These are phyloP conservation scores for Naganishia onofrii DNA, from an alignment of 768 basidiomycete species.

Conservation along the genomic window DNA sequence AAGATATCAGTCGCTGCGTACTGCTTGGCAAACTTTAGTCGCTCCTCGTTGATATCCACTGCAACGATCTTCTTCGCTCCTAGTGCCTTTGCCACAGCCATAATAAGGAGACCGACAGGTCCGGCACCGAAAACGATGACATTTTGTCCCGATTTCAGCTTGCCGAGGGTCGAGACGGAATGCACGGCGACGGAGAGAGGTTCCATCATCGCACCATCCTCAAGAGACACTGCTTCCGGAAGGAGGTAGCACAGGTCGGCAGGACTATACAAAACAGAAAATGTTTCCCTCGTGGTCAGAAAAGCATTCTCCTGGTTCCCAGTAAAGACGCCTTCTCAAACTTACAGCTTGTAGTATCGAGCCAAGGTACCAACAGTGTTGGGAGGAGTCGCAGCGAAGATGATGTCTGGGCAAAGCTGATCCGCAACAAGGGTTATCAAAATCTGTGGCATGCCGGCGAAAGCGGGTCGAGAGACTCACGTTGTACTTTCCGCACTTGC, in stretches of 20 bases:
- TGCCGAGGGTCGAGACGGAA: slow-evolving; percentile 73
- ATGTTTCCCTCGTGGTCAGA: neutral
- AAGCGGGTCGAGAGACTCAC: slow-evolving; percentile 54
- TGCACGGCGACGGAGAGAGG: slow-evolving; percentile 90
- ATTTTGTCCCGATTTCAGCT: slow-evolving; percentile 68
- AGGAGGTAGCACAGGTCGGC: slow-evolving; percentile 68
- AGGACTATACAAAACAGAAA: slow-evolving; percentile 52
- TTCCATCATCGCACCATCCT: slow-evolving; percentile 97
- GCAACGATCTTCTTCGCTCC: slow-evolving; percentile 81
- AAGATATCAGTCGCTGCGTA: slow-evolving; percentile 76
- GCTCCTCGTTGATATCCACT: slow-evolving; percentile 56
- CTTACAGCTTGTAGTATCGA: slow-evolving; percentile 71
- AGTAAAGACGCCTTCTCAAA: slow-evolving; percentile 24
- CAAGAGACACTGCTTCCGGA: slow-evolving; percentile 77
- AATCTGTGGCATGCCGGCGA: neutral
- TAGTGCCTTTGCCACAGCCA: slow-evolving; percentile 93
- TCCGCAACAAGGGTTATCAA: neutral
- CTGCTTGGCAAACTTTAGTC: slow-evolving; percentile 78
- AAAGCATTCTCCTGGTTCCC: neutral
- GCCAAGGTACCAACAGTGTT: slow-evolving; percentile 78
- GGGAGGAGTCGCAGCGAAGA: slow-evolving; percentile 90
- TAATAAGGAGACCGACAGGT: slow-evolving; percentile 77
- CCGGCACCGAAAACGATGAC: slow-evolving; percentile 81
- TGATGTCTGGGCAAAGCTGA: slow-evolving; percentile 79
- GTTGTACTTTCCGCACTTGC: slow-evolving; percentile 80